These are phyloP conservation scores for Rutstroemia sp. DNA, from an alignment of 2,329 filamentous ascomycete species.

Conservation along the genomic window DNA sequence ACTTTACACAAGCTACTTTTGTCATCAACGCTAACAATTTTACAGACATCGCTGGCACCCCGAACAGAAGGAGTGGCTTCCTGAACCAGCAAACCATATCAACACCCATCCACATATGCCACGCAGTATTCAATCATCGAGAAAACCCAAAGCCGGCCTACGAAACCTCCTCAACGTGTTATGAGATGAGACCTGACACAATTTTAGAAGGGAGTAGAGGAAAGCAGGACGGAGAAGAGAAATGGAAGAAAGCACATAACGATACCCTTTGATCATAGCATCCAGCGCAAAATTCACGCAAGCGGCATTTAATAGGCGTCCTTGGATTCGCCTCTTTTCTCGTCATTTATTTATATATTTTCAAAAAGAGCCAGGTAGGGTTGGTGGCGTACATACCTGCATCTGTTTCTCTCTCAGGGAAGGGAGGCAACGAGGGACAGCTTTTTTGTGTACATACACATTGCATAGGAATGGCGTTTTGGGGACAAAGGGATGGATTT, in stretches of 20 bases:
- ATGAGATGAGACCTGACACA: constrained; percentile 1
- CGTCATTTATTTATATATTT: too few relatives aligned
- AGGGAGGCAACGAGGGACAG: background rate
- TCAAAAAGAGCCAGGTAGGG: too few relatives aligned
- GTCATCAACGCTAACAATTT: constrained; percentile 3
- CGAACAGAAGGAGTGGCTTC: constrained; percentile 48
- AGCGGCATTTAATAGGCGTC: too few relatives aligned
- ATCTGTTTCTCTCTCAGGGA: too few relatives aligned
- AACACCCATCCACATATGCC: constrained; percentile 17
- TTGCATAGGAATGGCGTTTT: background rate
- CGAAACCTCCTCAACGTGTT: constrained; percentile 16
- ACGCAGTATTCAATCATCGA: constrained; percentile 15
- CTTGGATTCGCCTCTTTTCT: too few relatives aligned
- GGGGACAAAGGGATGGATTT: background rate
- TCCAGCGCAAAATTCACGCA: background rate
- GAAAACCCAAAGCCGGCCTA: constrained; percentile 14
- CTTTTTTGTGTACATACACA: background rate
- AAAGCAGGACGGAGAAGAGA: background rate
- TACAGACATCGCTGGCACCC: constrained; percentile 53
- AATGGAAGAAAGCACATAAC: background rate
- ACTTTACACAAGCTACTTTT: background rate
- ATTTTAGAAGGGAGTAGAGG: background rate
- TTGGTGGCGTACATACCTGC: too few relatives aligned
- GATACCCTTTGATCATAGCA: background rate
- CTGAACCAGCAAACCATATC: background rate